These are phyloP conservation scores for Podospora pseudoanserina DNA, from an alignment of 495 filamentous ascomycete species.

Conservation along the genomic window DNA sequence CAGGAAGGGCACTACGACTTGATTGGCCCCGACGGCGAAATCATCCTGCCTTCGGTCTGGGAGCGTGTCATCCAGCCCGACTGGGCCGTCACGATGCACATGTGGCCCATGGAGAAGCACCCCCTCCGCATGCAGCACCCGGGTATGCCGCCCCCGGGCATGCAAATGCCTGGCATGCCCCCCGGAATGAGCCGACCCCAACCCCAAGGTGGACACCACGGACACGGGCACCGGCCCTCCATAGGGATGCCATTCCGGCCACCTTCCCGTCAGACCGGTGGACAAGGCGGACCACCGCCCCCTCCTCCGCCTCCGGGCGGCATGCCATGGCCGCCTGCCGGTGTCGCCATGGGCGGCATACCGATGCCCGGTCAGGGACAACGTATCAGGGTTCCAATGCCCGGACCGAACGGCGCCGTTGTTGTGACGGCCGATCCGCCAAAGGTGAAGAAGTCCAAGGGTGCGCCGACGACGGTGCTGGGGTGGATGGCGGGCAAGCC, in stretches of 20 bases:
- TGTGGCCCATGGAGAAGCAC: slow-evolving; percentile 80
- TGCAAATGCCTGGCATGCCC: slow-evolving; percentile 10
- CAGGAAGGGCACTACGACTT: slow-evolving; percentile 83
- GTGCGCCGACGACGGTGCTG: slow-evolving; percentile 23
- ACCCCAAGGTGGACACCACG: slow-evolving; percentile 4
- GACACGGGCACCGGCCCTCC: not conserved
- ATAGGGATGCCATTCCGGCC: not conserved
- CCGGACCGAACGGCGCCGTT: not conserved
- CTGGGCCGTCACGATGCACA: slow-evolving; percentile 90
- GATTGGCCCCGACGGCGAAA: slow-evolving; percentile 77
- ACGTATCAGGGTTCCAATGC: not conserved
- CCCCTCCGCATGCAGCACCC: slow-evolving; percentile 19
- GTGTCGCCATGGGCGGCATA: slow-evolving; percentile 2
- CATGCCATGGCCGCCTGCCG: not conserved
- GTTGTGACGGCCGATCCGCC: slow-evolving; percentile 10
- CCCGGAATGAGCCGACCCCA: not conserved
- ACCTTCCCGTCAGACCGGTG: slow-evolving; percentile 14
- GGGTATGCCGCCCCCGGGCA: slow-evolving; percentile 19
- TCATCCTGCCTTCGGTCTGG: slow-evolving; percentile 85
- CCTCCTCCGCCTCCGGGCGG: slow-evolving; percentile 19
- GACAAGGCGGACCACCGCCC: slow-evolving; percentile 19
- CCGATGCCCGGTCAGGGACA: slow-evolving; percentile 7
- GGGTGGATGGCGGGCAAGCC: slow-evolving; percentile 41
- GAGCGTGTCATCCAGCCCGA: slow-evolving; percentile 81
- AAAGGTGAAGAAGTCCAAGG: not conserved